These are phyloP conservation scores for Cercospora sp. DNA, from an alignment of 2,329 filamentous ascomycete species.

Conservation along the genomic window DNA sequence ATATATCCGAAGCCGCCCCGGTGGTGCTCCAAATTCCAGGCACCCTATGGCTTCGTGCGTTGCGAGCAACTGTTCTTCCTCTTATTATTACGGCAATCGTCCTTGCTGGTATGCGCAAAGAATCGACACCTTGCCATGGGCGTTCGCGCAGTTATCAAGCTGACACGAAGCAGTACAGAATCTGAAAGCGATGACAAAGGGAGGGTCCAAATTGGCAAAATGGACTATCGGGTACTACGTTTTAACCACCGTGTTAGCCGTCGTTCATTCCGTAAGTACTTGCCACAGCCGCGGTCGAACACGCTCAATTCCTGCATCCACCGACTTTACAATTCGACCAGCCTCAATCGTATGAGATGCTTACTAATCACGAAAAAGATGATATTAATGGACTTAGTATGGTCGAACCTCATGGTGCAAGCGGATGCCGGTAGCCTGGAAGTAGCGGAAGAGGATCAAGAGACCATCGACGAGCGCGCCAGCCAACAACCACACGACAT, in stretches of 20 bases:
- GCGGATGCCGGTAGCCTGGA: constrained; percentile 41
- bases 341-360: background rate
- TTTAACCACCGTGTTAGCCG: constrained; percentile 52
- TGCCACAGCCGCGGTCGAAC: background rate
- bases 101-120: constrained; percentile 30
- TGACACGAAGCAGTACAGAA: constrained; percentile 44
- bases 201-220: constrained; percentile 48
- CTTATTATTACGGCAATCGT: constrained; percentile 57
- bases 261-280: constrained; percentile 42
- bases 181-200: constrained; percentile 50
- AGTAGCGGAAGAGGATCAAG: constrained; percentile 37
- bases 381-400: no score
- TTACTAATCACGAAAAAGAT: no score
- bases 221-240: constrained; percentile 56
- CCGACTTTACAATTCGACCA: background rate
- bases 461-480: constrained; percentile 41
- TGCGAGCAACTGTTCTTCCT: constrained; percentile 54
- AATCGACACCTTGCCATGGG: no score
- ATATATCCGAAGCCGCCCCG: constrained; percentile 47
- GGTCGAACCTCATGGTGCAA: no score
- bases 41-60: constrained; percentile 52
- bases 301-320: background rate
- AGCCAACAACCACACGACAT: constrained; percentile 44
- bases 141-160: background rate
- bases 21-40: constrained; percentile 53